Conservation (phyloP, 768 basidiomycete species). For the Leccinum uliginosum region DNA sequence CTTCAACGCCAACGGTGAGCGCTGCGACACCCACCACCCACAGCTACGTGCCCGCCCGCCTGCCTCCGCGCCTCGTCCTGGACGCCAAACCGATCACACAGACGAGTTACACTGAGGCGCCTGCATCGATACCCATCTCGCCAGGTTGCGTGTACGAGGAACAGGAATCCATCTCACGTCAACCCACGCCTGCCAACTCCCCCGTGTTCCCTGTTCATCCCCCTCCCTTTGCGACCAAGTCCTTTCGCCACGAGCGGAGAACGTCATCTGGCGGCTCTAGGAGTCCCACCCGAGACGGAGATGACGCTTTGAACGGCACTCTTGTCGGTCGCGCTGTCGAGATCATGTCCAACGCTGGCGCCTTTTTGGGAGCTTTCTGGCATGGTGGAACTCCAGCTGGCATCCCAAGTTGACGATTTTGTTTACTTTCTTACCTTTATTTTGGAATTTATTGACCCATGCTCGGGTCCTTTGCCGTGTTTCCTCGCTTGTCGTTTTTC, state of each 20-base stretch:
- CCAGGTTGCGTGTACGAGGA: constrained; percentile 28
- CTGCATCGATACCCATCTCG: constrained; percentile 21
- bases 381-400: constrained; percentile 23
- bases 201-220: constrained; percentile 38
- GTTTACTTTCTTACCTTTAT: constrained; percentile 25
- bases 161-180: constrained; percentile 34
- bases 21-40: constrained; percentile 7
- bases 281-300: constrained; percentile 25
- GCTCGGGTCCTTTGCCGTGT: constrained; percentile 13
- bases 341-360: constrained; percentile 76
- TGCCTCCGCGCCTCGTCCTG: constrained; percentile 26
- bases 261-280: constrained; percentile 15
- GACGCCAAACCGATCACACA: constrained; percentile 27
- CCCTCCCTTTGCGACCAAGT: constrained; percentile 13
- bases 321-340: constrained; percentile 66
- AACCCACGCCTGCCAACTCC: constrained; percentile 63
- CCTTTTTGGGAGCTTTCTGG: constrained; percentile 67
- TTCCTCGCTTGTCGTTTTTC: background rate
- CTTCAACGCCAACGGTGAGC: constrained; percentile 19
- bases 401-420: constrained; percentile 19
- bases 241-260: constrained; percentile 15
- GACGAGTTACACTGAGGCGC: constrained; percentile 21
- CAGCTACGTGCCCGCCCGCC: constrained; percentile 5
- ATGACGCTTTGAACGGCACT: constrained; percentile 35
- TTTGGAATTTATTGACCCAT: constrained; percentile 28